Evolutionary conservation across 306 rosid genomes (phyloP), one percentile per base, ranked within the genome.

Genomic region (Arachis hypogaea): DNA sequence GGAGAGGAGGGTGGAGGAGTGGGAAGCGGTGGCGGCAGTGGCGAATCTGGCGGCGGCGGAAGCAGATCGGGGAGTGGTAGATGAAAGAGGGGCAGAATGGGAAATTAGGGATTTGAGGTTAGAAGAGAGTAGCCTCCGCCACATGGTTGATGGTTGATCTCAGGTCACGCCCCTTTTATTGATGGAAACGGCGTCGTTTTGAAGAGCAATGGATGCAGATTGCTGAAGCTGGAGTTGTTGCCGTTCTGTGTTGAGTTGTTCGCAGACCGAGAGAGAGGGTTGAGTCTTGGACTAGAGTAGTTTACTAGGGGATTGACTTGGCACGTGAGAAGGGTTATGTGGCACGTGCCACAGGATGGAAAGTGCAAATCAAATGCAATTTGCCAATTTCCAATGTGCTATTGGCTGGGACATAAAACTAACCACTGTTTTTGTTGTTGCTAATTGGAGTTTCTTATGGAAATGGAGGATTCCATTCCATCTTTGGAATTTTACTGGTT

Each of bases 51-150:
- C 11, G 75, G 82, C 69, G 73, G 74, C 33, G 38, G 88, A 42
- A 66, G 73, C 74, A 76, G 86, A 87, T 86, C 93, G 88, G 74
- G 75, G 68, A 11, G 84, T 30, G 42, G 81, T 44, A 60, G 87
- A 33, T 30, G 82, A 55, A 12, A 81, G 44, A 16, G 73, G 3
- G 70, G 47, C 8, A 3, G 80, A 5, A 11, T 80, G 57, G 5
- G 80, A 5, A 28, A 81, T 65, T 72, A 89, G 87, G 90, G 93
- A 69, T 87, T 82, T 83, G 85, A 91, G 87, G 0, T 83, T 82
- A 28, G 96, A 85, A 78, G 88, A 74, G 71, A 88, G 58, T 6
- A 91, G 63, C 74, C 88, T 85, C 77, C 98, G 92, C 87, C 90
- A 90, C 96, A 90, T 90, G 80, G 4, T 14, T 88, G 80, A 49